Percentiles rank a stretch among this genome's conserved stretches.
Conservation (phyloP, 1,284 basidiomycete species). For the Polyporus tsugae region DNA sequence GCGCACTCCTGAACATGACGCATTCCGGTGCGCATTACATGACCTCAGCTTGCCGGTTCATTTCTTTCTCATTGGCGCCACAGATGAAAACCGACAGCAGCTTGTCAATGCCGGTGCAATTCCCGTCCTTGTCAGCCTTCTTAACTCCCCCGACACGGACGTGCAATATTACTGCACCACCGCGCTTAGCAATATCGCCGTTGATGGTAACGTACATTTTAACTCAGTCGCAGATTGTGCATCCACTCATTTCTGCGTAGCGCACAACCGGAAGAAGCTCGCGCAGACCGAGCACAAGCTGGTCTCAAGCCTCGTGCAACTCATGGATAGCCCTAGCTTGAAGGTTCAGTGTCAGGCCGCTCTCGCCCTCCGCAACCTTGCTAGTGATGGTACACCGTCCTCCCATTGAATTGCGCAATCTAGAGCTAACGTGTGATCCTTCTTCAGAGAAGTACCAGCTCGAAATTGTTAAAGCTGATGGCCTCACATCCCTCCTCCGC, state of each 20-base stretch:
- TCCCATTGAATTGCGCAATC: background rate
- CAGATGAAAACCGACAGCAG: conserved; percentile 98
- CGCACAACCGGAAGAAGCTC: conserved; percentile 93
- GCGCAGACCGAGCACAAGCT: conserved; percentile 95
- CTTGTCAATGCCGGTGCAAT: conserved; percentile 99
- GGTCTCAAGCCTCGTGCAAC: conserved; percentile 91
- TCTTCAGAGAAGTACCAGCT: conserved; percentile 95
- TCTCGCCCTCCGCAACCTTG: conserved; percentile 94
- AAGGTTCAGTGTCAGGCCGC: conserved; percentile 99
- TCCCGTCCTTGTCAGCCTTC: conserved; percentile 93
- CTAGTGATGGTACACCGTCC: conserved; percentile 84
- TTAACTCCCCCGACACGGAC: conserved; percentile 98
- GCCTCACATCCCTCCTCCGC: conserved; percentile 91
- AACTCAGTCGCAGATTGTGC: no score
- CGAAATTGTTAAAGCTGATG: conserved; percentile 97
- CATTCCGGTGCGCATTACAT: conserved; percentile 79
- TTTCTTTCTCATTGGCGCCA: conserved; percentile 16
- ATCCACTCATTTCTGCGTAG: conserved; percentile 45
- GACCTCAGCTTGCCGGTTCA: conserved; percentile 17
- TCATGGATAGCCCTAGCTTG: conserved; percentile 98
- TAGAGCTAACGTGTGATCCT: background rate
- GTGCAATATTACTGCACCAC: conserved; percentile 99
- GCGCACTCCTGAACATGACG: conserved; percentile 99
- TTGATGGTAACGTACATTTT: conserved; percentile 72
- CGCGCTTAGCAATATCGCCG: conserved; percentile 97